These are phyloP conservation scores for Glaciozyma martinii DNA, from an alignment of 768 basidiomycete species.

Conservation along the genomic window DNA sequence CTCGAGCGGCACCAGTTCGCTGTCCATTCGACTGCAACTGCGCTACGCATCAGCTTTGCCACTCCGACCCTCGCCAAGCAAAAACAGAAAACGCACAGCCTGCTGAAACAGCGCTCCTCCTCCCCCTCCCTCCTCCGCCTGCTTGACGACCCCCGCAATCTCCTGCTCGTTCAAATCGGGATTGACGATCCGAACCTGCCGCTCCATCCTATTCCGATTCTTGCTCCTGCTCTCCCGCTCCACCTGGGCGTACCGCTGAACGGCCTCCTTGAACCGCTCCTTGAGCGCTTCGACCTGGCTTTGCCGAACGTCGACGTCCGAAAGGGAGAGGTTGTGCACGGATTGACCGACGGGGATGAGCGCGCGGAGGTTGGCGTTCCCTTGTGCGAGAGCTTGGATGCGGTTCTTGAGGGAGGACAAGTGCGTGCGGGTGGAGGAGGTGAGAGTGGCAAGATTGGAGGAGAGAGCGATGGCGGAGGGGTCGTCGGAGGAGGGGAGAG, in stretches of 20 bases:
- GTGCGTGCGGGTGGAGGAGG: conserved; percentile 29
- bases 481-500: conserved; percentile 33
- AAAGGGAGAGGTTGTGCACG: conserved; percentile 7
- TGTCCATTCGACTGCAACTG: conserved; percentile 53
- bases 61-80: conserved; percentile 40
- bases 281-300: conserved; percentile 39
- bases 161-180: conserved; percentile 14
- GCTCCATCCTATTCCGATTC: conserved; percentile 42
- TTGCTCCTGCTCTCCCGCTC: conserved; percentile 43
- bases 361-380: conserved; percentile 39
- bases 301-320: conserved; percentile 21
- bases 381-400: conserved; percentile 40
- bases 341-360: conserved; percentile 34
- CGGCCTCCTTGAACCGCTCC: conserved; percentile 40
- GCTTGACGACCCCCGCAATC: conserved; percentile 5
- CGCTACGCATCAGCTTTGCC: conserved; percentile 38
- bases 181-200: conserved; percentile 41
- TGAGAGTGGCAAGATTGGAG: conserved; percentile 22
- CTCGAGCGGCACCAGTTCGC: conserved; percentile 55
- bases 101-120: conserved; percentile 16
- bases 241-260: conserved; percentile 42
- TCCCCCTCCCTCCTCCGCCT: conserved; percentile 16
- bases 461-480: conserved; percentile 19
- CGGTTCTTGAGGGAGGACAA: conserved; percentile 38
- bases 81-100: conserved; percentile 4